Percentiles rank a stretch among this genome's conserved stretches.
These are phyloP conservation scores for Penicillium crustosum DNA, from an alignment of 2,329 filamentous ascomycete genomes.

Conservation along the genomic window DNA sequence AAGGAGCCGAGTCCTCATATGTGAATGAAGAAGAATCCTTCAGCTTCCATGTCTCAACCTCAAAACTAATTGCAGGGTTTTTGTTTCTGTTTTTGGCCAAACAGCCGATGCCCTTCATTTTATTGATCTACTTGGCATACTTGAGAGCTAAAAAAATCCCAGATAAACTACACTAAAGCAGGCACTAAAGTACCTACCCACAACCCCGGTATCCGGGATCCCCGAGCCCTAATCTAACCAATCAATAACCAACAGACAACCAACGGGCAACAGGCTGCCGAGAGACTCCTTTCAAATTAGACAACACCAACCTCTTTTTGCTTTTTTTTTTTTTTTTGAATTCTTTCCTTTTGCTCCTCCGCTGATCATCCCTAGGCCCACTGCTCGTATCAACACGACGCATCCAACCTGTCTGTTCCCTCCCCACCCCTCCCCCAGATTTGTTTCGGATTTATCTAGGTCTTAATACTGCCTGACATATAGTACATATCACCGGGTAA, in stretches of 20 bases:
- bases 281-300: constrained; percentile 8
- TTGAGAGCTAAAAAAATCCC: not conserved
- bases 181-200: constrained; percentile 2
- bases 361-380: not conserved
- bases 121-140: not conserved
- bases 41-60: not conserved
- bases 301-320: constrained; percentile 8
- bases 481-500: not conserved
- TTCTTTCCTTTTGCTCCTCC: not conserved
- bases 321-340: constrained; percentile 6
- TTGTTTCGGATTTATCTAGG: constrained; percentile 3
- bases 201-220: not conserved
- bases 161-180: not conserved
- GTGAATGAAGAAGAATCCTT: not conserved
- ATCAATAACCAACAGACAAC: constrained; percentile 2
- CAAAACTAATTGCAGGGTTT: not conserved
- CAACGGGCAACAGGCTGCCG: not conserved
- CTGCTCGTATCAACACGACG: not conserved
- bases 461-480: not conserved
- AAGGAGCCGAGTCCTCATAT: not conserved
- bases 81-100: not conserved
- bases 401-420: not conserved
- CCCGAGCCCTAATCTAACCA: constrained; percentile 8
- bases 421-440: constrained; percentile 13
- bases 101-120: not conserved